Evolutionary conservation across 495 filamentous ascomycete species (phyloP), one percentile per base, ranked within the genome.

Genomic region (Chaetomium fimeti): DNA sequence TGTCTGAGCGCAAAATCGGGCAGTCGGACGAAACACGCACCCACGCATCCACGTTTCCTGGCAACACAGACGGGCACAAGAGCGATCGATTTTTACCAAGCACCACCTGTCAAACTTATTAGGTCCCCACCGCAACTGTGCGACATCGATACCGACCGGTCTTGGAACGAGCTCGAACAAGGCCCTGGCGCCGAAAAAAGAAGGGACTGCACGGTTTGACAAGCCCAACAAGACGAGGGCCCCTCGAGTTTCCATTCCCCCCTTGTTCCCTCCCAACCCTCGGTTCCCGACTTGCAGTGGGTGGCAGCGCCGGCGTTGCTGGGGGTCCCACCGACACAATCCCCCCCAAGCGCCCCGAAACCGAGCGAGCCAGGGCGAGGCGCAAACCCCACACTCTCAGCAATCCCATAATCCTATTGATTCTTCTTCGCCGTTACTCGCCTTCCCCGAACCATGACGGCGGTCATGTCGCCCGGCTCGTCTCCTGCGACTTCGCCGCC

Each of bases 391-490:
- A 63, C 54, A 28, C 52, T 42, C 20, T n/a, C 51, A 43, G 57
- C 61, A 47, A 47, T 48, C 45, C 45, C 20, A 49, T 2, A 49
- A 49, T 24, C 55, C 54, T 42, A 52, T 48, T 38, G 49, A 52
- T 58, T 62, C 32, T 68, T 63, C 60, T 52, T 45, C 58, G 7
- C 25, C 57, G 36, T 45, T 27, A 53, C 12, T 47, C n/a, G 18
- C 24, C 25, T 24, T 13, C 48, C 45, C 38, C 52, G 55, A 62
- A 68, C 72, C 71, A 84, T 84, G 83, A 81, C 82, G 67, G 77
- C 81, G 67, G 80, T 81, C 74, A 84, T 86, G 82, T 82, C 87
- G 75, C 77, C 85, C 66, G 75, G 75, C 68, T 78, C 79, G 63
- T 81, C 84, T 69, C 81, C 86, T 68, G 77, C 79, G 61, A 81